Conservation (phyloP, 2,329 filamentous ascomycete species). For the Trichoderma simmonsii region DNA sequence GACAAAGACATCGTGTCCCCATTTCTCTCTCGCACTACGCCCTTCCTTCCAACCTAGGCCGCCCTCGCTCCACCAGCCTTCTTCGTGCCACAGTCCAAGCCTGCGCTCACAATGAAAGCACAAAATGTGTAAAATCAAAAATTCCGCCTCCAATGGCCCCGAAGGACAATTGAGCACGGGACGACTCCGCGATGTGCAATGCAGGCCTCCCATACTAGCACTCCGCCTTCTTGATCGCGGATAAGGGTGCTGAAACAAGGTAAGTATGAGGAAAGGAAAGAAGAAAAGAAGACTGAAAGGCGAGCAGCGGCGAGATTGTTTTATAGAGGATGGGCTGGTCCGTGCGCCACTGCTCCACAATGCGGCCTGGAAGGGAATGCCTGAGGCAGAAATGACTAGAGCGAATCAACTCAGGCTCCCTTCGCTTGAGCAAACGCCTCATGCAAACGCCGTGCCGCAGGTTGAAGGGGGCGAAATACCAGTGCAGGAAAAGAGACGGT, state of each 20-base stretch:
- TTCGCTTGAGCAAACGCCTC: conserved; percentile 7
- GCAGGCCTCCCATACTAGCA: conserved; percentile 46
- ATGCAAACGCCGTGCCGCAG: conserved; percentile 2
- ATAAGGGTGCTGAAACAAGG: conserved; percentile 40
- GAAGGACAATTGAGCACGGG: conserved; percentile 49
- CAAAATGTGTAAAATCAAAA: conserved; percentile 40
- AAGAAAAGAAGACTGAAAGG: conserved; percentile 24
- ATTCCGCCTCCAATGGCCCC: conserved; percentile 50
- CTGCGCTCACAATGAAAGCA: conserved; percentile 44
- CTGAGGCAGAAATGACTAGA: background rate
- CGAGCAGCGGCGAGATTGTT: background rate
- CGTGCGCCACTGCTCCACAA: conserved; percentile 21
- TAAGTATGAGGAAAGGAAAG: conserved; percentile 47
- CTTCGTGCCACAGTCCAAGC: conserved; percentile 41
- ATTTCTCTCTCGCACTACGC: background rate
- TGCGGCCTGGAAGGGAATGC: background rate
- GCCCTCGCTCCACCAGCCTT: conserved; percentile 32
- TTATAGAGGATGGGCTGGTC: conserved; percentile 26
- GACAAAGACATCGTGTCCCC: too few relatives aligned
- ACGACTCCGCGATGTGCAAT: conserved; percentile 53
- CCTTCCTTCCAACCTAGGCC: rapidly evolving
- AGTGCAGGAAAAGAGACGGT: background rate
- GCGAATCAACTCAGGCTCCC: conserved; percentile 3
- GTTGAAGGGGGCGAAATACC: background rate
- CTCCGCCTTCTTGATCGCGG: conserved; percentile 43